These are phyloP conservation scores for Sphaerulina vaccinii DNA, from an alignment of 2,329 filamentous ascomycete genomes.

Conservation along the genomic window DNA sequence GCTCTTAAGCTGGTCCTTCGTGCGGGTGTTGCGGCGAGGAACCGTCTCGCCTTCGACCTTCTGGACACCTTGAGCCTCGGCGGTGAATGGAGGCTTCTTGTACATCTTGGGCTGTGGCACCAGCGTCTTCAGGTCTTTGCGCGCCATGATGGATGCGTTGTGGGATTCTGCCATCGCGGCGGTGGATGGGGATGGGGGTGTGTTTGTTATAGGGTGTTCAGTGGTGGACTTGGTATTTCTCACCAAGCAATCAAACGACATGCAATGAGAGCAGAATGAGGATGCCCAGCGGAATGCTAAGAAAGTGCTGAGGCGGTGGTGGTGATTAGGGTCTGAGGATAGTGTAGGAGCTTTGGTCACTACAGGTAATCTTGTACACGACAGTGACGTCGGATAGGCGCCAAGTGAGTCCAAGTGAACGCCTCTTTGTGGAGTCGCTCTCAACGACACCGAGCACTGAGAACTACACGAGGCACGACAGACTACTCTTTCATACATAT, in stretches of 20 bases:
- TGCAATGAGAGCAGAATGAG: slow-evolving; percentile 11
- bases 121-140: slow-evolving; percentile 49
- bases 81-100: slow-evolving; percentile 71
- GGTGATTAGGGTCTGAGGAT: slow-evolving; percentile 1
- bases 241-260: slow-evolving; percentile 23
- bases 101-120: slow-evolving; percentile 48
- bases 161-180: slow-evolving; percentile 7
- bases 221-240: neutral
- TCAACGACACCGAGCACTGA: neutral
- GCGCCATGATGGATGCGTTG: slow-evolving; percentile 30
- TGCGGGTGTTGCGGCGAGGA: slow-evolving; percentile 70
- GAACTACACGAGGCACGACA: neutral
- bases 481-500: neutral
- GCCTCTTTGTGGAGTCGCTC: neutral
- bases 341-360: neutral
- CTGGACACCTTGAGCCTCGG: slow-evolving; percentile 67
- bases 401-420: neutral
- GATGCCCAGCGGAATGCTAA: too few species aligned
- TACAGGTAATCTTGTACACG: neutral
- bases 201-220: neutral
- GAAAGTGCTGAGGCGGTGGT: slow-evolving; percentile 1
- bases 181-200: neutral
- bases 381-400: neutral
- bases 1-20: slow-evolving; percentile 67
- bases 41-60: slow-evolving; percentile 79